Evolutionary conservation across 1,284 basidiomycete species (phyloP).

Genomic region (Uromyces viciae-fabae): DNA sequence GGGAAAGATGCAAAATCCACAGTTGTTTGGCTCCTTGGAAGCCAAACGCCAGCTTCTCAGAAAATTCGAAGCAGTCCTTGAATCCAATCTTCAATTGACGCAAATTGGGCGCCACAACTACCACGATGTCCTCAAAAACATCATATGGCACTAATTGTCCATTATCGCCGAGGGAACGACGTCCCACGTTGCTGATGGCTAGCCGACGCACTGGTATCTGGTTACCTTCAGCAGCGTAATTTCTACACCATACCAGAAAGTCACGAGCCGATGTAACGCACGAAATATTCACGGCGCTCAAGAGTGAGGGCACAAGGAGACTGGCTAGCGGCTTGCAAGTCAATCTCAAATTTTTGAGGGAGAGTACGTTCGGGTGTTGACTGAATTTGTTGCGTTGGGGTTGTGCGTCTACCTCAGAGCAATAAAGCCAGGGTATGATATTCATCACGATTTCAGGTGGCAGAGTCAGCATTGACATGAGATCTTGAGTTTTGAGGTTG

Average conservation of each 20-base stretch:
- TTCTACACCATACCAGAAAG: constrained; percentile 1
- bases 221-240: background rate
- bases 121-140: constrained; percentile 23
- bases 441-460: constrained; percentile 13
- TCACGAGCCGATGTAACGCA: background rate
- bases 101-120: background rate
- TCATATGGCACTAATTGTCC: background rate
- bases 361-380: background rate
- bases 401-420: background rate
- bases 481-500: background rate
- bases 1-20: constrained; percentile 8
- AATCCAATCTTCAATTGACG: constrained; percentile 27
- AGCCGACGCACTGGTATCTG: constrained; percentile 9
- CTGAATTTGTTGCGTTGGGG: background rate
- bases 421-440: constrained; percentile 4
- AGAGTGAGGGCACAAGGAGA: background rate
- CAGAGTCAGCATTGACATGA: background rate
- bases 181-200: constrained; percentile 4
- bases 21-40: constrained; percentile 1
- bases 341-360: constrained; percentile 2
- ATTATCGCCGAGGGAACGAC: background rate
- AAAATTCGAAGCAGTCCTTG: constrained; percentile 25
- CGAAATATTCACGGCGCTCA: background rate
- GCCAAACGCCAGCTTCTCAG: background rate
- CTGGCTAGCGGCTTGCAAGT: background rate